A percentile compares a stretch with the other conserved stretches of the same genome.
Conservation (phyloP, 2,329 filamentous ascomycete species). For the Aschersonia sp. region DNA sequence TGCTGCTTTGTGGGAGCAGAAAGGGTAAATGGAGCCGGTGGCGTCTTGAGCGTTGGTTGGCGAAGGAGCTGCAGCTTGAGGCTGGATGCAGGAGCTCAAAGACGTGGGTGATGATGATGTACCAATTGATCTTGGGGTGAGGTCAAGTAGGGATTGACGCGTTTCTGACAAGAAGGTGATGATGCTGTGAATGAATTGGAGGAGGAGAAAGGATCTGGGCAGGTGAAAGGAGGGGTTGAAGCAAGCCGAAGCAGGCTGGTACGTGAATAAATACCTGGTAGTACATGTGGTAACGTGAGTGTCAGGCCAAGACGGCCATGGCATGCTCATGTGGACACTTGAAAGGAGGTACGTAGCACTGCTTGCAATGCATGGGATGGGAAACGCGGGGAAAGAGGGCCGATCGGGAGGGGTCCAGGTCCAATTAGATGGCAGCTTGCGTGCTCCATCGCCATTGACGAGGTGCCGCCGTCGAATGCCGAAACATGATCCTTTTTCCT, state of each 20-base stretch:
- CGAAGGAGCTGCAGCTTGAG: too few species aligned
- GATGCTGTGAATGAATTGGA: too few species aligned
- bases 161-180: too few species aligned
- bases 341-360: background rate
- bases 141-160: too few species aligned
- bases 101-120: too few species aligned
- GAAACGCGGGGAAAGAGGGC: slow-evolving; percentile 2
- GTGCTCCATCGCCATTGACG: background rate
- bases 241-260: too few species aligned
- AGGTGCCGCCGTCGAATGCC: background rate
- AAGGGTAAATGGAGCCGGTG: background rate
- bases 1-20: background rate
- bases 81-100: too few species aligned
- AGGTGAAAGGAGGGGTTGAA: background rate
- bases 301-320: background rate
- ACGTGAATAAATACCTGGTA: too few species aligned
- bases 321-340: background rate
- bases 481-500: background rate
- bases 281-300: background rate
- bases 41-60: too few species aligned
- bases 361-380: background rate
- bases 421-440: background rate
- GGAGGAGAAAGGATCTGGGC: too few species aligned
- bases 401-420: background rate
- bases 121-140: too few species aligned